phyloP scores from a whole-genome alignment of 2,329 filamentous ascomycete species.

The Huntiella moniliformis region DNA sequence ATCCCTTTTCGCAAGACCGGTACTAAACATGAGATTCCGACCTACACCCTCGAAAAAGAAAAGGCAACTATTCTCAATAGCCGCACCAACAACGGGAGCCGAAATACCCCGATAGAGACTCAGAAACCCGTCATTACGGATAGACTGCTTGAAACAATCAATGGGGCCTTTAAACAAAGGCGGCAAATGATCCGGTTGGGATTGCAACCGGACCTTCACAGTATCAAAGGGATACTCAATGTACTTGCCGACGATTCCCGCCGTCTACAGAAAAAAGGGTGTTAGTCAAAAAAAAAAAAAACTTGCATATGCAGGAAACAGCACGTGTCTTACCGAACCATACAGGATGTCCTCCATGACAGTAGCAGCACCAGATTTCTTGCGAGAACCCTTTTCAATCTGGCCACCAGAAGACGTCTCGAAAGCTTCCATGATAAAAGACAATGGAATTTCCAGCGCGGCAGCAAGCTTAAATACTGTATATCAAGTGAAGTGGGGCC shows the following conservation, averaged over 20 bases:
- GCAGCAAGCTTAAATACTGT: no score
- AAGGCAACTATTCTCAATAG: slow-evolving; percentile 75
- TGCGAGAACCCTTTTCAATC: no score
- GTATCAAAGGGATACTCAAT: slow-evolving; percentile 99
- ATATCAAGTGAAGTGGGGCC: no score
- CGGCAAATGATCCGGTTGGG: slow-evolving; percentile 72
- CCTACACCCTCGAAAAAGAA: slow-evolving; percentile 80
- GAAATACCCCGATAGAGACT: slow-evolving; percentile 85
- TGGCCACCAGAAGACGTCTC: no score
- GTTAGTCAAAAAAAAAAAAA: no score
- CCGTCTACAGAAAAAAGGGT: slow-evolving; percentile 30
- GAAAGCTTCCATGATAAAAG: no score
- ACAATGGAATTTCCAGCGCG: no score
- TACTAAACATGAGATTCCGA: slow-evolving; percentile 41
- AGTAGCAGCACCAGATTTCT: slow-evolving; percentile 23
- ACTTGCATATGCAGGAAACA: no score
- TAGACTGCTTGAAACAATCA: slow-evolving; percentile 82
- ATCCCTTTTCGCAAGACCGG: slow-evolving; percentile 29
- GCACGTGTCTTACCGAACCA: slow-evolving; percentile 48
- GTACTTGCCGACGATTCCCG: slow-evolving; percentile 80
- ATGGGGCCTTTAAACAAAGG: slow-evolving; percentile 69
- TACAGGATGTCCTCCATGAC: slow-evolving; percentile 64
- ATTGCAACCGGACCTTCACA: slow-evolving; percentile 90
- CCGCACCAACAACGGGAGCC: slow-evolving; percentile 76
- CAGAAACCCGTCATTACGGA: slow-evolving; percentile 57